Evolutionary conservation across 805 yeast species (phyloP), one percentile per base, ranked within the genome.

Genomic region (Suhomyces sp.): DNA sequence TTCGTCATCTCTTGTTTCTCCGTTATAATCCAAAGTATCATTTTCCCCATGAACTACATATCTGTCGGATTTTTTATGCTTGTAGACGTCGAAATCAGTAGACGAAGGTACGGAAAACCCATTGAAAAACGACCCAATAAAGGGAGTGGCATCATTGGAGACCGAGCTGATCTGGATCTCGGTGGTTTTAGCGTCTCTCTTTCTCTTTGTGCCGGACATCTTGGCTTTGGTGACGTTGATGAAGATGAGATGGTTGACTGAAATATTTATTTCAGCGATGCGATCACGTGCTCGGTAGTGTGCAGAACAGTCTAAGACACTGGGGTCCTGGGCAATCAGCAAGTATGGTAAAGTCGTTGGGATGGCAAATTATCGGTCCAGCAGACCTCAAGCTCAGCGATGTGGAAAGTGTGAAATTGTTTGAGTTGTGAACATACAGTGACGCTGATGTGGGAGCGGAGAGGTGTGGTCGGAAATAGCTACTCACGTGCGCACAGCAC

Each of bases 31-130:
- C 52, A 92, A 72, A 22, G 80, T 78, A 4, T 80, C 83, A 57
- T 80, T 84, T 64, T 90, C 94, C 22, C 97, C 97, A 63, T 89
- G 96, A 44, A 90, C 64, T 15, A 84, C 63, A 52, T 75, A 76
- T n/a, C 74, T 73, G 15, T 75, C 67, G 12, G 63, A 60, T 52
- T 68, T 68, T 56, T 71, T 73, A 59, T 80, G 78, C 60, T 79
- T 76, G 68, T 81, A 89, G 35, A 89, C 69, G 43, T 85, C 83
- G 60, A 92, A 87, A 31, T 71, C 65, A 6, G 87, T 81, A 12
- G 79, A 75, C 6, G 69, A 66, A 35, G 93, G 85, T 2, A 85
- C 79, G 21, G 77, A 71, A 49, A 87, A 75, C 3, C 97, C 97
- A 61, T 87, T 87, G 73, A 91, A 86, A 62, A 88, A 86, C n/a